These are phyloP conservation scores for Apocynum venetum DNA, from an alignment of 257 asterid genomes.

Conservation along the genomic window DNA sequence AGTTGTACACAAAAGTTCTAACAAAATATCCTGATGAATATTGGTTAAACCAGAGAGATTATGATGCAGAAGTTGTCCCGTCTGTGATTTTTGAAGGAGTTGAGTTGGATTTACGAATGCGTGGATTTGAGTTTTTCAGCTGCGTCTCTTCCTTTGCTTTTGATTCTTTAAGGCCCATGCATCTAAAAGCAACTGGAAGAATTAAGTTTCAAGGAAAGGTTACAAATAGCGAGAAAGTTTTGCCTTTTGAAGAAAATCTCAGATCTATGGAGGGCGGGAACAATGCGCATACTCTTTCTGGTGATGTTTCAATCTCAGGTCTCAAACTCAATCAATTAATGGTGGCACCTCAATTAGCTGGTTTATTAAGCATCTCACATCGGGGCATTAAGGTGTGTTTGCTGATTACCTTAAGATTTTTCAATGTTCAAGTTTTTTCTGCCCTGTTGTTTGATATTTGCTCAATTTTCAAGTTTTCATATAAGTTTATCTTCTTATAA, in stretches of 20 bases:
- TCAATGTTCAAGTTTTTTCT: neutral
- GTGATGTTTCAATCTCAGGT: constrained; percentile 87
- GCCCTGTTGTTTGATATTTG: neutral
- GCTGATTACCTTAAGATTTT: constrained; percentile 13
- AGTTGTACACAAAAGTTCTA: constrained; percentile 65
- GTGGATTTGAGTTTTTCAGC: constrained; percentile 84
- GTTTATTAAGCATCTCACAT: constrained; percentile 65
- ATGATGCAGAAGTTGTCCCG: constrained; percentile 42
- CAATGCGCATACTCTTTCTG: constrained; percentile 56
- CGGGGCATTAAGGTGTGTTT: constrained; percentile 74
- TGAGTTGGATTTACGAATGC: constrained; percentile 90
- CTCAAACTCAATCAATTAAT: constrained; percentile 92
- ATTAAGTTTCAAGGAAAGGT: constrained; percentile 93
- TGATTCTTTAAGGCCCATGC: constrained; percentile 89
- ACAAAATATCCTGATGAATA: constrained; percentile 71
- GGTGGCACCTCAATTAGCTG: constrained; percentile 98
- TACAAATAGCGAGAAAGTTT: constrained; percentile 31
- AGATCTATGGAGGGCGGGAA: constrained; percentile 35
- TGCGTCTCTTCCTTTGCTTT: constrained; percentile 80
- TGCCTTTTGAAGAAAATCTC: constrained; percentile 29
- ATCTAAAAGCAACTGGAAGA: constrained; percentile 96
- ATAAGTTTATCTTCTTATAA: neutral
- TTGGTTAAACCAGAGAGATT: constrained; percentile 50
- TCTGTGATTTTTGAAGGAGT: constrained; percentile 89
- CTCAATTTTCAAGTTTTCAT: neutral